Conservation (phyloP, 2,329 filamentous ascomycete species). For the Laburnicola sp. region DNA sequence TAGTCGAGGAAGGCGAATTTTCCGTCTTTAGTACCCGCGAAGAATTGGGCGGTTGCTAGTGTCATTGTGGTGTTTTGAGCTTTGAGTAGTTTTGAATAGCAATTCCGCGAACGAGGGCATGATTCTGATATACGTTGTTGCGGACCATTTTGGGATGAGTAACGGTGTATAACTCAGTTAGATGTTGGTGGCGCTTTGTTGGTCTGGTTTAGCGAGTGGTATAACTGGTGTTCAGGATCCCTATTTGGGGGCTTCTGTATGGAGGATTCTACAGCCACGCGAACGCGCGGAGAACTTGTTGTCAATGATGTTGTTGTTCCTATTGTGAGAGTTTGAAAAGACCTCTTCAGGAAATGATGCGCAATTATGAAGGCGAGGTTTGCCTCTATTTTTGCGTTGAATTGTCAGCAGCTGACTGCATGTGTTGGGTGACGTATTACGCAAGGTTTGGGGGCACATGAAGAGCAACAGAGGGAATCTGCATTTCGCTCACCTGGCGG, state of each 20-base stretch:
- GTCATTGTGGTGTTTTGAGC: not conserved
- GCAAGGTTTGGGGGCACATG: not conserved
- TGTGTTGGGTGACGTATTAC: not conserved
- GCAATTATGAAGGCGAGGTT: not conserved
- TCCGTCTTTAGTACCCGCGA: slow-evolving; percentile 2
- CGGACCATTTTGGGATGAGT: not conserved
- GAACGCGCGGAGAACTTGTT: not conserved
- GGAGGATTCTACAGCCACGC: not conserved
- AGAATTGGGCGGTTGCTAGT: slow-evolving; percentile 4
- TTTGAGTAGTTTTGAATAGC: no score
- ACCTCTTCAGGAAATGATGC: not conserved
- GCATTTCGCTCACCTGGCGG: not conserved
- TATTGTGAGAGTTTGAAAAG: not conserved
- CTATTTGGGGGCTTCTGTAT: not conserved
- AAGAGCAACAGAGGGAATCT: not conserved
- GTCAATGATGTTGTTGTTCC: not conserved
- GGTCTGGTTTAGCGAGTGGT: not conserved
- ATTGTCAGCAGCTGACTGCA: slow-evolving; percentile 1
- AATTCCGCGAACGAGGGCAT: no score
- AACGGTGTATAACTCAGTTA: not conserved
- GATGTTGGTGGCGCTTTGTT: slow-evolving; percentile 5
- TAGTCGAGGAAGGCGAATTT: slow-evolving; percentile 5
- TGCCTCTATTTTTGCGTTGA: not conserved
- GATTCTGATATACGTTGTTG: not conserved
- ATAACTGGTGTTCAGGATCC: not conserved